Conservation (phyloP, 2,329 filamentous ascomycete species). For the Parastagonospora avenae region DNA sequence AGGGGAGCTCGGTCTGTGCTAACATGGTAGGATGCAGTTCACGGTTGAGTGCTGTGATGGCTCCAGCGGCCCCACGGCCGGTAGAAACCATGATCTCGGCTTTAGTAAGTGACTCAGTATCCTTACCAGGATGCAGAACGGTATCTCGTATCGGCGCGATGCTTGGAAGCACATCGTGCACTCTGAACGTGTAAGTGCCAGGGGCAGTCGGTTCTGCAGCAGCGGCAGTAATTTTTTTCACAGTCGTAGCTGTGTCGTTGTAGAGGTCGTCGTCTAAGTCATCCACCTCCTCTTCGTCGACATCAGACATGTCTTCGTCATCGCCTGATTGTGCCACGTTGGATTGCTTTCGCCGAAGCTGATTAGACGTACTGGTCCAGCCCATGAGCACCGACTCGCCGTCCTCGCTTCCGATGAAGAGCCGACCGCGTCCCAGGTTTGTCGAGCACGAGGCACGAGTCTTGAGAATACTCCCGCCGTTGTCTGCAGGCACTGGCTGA, state of each 20-base stretch:
- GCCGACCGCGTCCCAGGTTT: constrained; percentile 66
- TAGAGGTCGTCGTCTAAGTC: constrained; percentile 67
- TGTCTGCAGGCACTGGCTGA: constrained; percentile 65
- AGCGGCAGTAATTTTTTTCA: constrained; percentile 47
- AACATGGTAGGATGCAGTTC: constrained; percentile 76
- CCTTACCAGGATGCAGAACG: constrained; percentile 61
- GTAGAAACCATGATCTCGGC: constrained; percentile 62
- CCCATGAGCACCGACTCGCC: constrained; percentile 81
- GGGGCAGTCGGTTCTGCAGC: constrained; percentile 53
- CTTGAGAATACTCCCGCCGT: constrained; percentile 67
- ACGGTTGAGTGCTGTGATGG: constrained; percentile 76
- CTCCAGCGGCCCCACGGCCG: constrained; percentile 69
- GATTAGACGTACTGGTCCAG: constrained; percentile 70
- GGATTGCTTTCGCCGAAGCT: constrained; percentile 64
- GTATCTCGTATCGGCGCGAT: constrained; percentile 80
- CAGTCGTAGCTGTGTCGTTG: constrained; percentile 59
- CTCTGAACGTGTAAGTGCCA: constrained; percentile 72
- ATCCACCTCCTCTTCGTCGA: constrained; percentile 63
- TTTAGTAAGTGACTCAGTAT: constrained; percentile 27
- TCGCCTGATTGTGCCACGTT: constrained; percentile 63
- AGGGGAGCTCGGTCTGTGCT: constrained; percentile 72
- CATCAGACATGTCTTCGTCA: constrained; percentile 51
- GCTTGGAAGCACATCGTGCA: constrained; percentile 78
- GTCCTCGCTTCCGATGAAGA: constrained; percentile 88
- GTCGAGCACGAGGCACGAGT: constrained; percentile 71